These are phyloP conservation scores for Sungouiella thailandica DNA, from an alignment of 805 yeast species.

Conservation along the genomic window DNA sequence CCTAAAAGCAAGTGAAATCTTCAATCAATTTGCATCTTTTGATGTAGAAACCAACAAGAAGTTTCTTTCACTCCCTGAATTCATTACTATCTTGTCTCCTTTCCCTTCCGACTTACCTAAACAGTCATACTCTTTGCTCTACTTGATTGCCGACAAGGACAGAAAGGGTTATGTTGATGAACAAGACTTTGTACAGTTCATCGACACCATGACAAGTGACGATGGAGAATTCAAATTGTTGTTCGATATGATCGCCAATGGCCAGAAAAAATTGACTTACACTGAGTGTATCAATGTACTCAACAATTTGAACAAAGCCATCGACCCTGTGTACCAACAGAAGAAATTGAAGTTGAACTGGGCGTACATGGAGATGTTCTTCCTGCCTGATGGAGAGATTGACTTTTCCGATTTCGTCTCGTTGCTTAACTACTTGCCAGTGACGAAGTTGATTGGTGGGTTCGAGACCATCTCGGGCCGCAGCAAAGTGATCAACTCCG, in stretches of 20 bases:
- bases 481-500: slow-evolving; percentile 24
- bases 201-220: slow-evolving; percentile 40
- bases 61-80: slow-evolving; percentile 31
- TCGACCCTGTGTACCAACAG: slow-evolving; percentile 38
- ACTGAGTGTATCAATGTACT: slow-evolving; percentile 31
- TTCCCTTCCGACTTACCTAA: slow-evolving; percentile 37
- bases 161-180: slow-evolving; percentile 63
- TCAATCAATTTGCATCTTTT: slow-evolving; percentile 33
- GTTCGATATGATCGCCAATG: slow-evolving; percentile 43
- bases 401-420: slow-evolving; percentile 36
- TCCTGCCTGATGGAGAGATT: slow-evolving; percentile 36
- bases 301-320: slow-evolving; percentile 34
- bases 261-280: slow-evolving; percentile 21
- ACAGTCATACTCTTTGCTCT: slow-evolving; percentile 50
- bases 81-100: slow-evolving; percentile 36
- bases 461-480: slow-evolving; percentile 34
- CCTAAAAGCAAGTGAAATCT: slow-evolving; percentile 26
- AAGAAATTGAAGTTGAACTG: slow-evolving; percentile 39
- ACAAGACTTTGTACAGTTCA: slow-evolving; percentile 71
- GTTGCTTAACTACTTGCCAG: slow-evolving; percentile 39
- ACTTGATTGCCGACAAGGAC: slow-evolving; percentile 71
- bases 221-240: slow-evolving; percentile 46
- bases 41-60: slow-evolving; percentile 18
- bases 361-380: slow-evolving; percentile 37
- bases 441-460: slow-evolving; percentile 40